Base-by-base conservation (phyloP, 1,139 yeast genomes). In the Geotrichum siamense region DNA sequence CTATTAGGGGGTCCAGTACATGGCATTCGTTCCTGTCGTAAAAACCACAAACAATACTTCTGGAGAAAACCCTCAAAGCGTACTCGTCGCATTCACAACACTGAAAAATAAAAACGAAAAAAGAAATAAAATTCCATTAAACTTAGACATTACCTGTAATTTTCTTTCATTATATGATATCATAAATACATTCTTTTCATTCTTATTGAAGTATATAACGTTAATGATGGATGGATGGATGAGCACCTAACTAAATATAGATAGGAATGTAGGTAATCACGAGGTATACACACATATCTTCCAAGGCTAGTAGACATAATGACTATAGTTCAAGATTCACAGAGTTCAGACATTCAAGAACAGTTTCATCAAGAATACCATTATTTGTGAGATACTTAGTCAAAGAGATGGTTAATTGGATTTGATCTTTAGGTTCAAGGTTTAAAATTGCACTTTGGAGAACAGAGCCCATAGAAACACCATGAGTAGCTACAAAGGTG, bases 381-480 rank as follows among this genome's bases (percentile, higher is more conserved):
- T 74, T 68, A 55, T 76, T 77, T 58, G 70, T 69, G 53, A 87
- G 70, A 55, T 82, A 82, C 53, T 74, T 73, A 52, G 77, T 70
- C 54, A 89, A 71, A 43, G 81, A 72, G 50, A 70, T 69, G 38
- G 82, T 70, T 53, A 89, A 71, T 53, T 75, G 75, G 39, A 79
- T 48, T 45, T 86, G 79, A 57, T 87, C 89, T 27, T 73, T 77
- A 32, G 75, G 71, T 19, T 78, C 71, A 54, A 89, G 71, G 56
- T 84, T 82, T 57, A 82, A 75, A 42, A 87, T 75, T 27, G 89
- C 82, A 45, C 81, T 68, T 56, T 89, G 94, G 46, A 89, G 68
- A 23, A 89, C 67, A 22, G 81, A 74, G 31, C 86, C 89, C 48
- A 83, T 79, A 50, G 78, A 79, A 52, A 81, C 71, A 62, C 79